Conservation (phyloP, 179 eudicot genomes). For the Silene noctiflora region DNA sequence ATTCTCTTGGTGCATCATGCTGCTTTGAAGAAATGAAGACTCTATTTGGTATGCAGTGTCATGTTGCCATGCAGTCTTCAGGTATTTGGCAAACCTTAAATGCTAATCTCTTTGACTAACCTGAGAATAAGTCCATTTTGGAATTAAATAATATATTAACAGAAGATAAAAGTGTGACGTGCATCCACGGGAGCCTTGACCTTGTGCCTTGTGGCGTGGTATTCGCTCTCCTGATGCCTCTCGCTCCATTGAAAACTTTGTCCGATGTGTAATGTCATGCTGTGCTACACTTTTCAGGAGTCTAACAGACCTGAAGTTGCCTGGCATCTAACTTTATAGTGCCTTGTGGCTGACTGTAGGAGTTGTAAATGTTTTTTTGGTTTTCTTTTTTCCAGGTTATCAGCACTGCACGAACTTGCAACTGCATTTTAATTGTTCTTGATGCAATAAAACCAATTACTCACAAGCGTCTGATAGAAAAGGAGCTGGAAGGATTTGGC, state of each 20-base stretch:
- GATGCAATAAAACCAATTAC: constrained; percentile 99
- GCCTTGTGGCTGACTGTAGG: background rate
- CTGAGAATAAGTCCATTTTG: background rate
- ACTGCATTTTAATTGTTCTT: constrained; percentile 86
- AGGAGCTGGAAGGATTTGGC: constrained; percentile 99
- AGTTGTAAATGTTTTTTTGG: background rate
- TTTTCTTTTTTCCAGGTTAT: constrained; percentile 57
- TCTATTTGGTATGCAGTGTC: background rate
- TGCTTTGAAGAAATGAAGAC: background rate
- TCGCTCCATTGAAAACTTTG: background rate
- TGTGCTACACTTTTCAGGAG: background rate
- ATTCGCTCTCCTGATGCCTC: background rate
- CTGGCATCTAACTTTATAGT: background rate
- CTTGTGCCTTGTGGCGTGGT: background rate
- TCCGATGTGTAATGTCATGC: background rate
- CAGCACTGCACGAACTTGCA: constrained; percentile 99
- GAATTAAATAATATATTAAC: background rate
- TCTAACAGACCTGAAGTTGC: background rate
- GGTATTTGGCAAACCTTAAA: background rate
- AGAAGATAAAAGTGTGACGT: background rate
- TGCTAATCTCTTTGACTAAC: background rate
- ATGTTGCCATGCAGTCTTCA: background rate
- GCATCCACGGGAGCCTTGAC: background rate
- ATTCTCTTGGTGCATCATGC: background rate
- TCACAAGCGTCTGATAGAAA: constrained; percentile 94